A percentile compares a stretch with the other conserved stretches of the same genome.
phyloP scores from a whole-genome alignment of 169 alveolate species.

The Perkinsus marinus region DNA sequence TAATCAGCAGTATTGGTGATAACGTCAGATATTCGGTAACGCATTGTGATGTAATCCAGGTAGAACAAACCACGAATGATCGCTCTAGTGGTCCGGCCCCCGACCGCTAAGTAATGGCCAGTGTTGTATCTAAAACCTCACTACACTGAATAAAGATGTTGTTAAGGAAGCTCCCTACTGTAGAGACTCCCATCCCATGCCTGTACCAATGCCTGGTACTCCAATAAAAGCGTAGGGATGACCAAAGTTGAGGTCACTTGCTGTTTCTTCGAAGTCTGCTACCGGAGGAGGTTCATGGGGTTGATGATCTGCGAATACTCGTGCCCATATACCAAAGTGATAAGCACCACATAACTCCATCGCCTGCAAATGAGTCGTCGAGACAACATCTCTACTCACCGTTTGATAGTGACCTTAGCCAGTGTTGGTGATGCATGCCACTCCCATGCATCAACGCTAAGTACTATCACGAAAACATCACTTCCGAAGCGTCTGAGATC shows the following conservation, averaged over 20 bases:
- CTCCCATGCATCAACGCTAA: not conserved
- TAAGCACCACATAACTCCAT: not conserved
- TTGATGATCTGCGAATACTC: not conserved
- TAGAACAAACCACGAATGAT: not conserved
- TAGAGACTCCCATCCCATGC: not conserved
- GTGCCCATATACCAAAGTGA: not conserved
- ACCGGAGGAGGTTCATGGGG: not conserved
- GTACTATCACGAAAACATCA: not conserved
- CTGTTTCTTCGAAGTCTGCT: not conserved
- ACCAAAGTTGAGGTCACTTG: not conserved
- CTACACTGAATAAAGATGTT: not conserved
- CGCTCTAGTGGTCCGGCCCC: not conserved
- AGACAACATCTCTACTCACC: not conserved
- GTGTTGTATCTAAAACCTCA: not conserved
- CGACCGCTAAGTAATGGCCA: not conserved
- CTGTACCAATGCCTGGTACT: not conserved
- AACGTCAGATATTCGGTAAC: not conserved
- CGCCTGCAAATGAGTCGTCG: not conserved
- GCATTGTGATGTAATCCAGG: not conserved
- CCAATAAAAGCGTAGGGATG: not conserved
- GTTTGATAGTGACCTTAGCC: not conserved
- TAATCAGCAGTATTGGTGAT: not conserved
- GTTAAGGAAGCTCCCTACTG: not conserved
- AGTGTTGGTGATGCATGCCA: not conserved
- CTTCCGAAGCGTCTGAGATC: not conserved